Evolutionary conservation across 1,284 basidiomycete species (phyloP).

Genomic region (Austropuccinia psidii): DNA sequence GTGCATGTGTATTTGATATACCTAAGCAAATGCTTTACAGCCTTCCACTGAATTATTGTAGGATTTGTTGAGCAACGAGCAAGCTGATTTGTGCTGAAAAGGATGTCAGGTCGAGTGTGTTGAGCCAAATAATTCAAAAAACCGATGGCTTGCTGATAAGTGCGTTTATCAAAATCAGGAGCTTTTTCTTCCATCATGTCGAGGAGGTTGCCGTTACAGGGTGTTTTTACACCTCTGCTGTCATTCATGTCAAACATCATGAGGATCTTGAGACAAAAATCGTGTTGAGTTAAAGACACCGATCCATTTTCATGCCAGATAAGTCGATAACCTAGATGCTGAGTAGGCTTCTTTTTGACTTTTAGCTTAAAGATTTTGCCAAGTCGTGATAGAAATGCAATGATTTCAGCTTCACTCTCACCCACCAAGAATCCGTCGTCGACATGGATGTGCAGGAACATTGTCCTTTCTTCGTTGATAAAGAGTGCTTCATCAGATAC

Average conservation of each 20-base stretch:
- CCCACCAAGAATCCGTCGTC: too few relatives aligned
- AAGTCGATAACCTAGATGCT: neutral
- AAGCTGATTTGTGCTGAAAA: neutral
- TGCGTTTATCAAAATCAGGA: neutral
- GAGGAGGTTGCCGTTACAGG: too few relatives aligned
- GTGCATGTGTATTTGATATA: neutral
- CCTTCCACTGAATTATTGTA: neutral
- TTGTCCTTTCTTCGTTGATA: too few relatives aligned
- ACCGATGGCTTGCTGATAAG: neutral
- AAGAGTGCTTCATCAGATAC: too few relatives aligned
- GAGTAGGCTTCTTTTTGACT: neutral
- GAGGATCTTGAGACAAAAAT: neutral
- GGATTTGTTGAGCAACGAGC: neutral
- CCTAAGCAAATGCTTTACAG: neutral
- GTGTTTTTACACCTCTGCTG: neutral
- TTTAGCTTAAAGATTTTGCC: neutral
- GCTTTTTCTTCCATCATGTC: neutral
- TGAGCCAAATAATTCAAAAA: neutral
- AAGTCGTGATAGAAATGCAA: too few relatives aligned
- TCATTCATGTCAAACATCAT: neutral
- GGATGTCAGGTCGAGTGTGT: neutral
- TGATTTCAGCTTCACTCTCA: too few relatives aligned
- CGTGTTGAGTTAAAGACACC: neutral
- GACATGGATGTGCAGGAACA: too few relatives aligned
- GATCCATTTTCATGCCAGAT: neutral